Conservation (phyloP, 2,329 filamentous ascomycete species). For the Xylariaceae sp. region DNA sequence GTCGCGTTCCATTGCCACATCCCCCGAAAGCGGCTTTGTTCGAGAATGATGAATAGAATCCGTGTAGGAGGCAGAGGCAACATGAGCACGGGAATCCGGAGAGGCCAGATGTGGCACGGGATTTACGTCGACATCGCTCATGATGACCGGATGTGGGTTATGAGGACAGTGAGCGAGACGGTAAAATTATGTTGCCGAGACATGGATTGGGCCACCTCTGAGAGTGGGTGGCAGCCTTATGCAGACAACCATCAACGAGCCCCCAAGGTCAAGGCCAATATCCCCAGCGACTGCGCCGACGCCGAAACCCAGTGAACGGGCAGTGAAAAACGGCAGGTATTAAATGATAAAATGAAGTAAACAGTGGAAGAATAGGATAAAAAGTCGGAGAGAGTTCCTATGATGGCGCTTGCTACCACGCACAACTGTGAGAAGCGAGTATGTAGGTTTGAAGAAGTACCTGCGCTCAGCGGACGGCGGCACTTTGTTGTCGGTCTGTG, state of each 20-base stretch:
- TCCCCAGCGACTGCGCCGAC: neutral
- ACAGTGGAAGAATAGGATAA: neutral
- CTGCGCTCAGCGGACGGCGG: no score
- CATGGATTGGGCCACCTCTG: constrained; percentile 30
- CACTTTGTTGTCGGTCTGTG: no score
- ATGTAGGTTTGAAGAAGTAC: neutral
- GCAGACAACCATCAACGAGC: constrained; percentile 13
- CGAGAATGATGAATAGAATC: constrained; percentile 19
- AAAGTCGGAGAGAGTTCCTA: neutral
- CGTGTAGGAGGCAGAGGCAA: constrained; percentile 11
- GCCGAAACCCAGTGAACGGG: neutral
- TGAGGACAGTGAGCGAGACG: constrained; percentile 17
- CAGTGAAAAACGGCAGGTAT: neutral
- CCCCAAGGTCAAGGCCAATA: neutral
- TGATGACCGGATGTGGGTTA: constrained; percentile 18
- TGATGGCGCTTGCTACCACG: no score
- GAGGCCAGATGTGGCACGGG: constrained; percentile 22
- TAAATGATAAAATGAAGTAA: neutral
- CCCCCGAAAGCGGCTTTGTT: constrained; percentile 26
- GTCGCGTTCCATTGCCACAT: constrained; percentile 41
- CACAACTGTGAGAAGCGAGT: no score
- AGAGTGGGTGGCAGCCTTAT: constrained; percentile 26
- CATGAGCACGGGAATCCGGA: constrained; percentile 13
- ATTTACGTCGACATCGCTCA: constrained; percentile 25
- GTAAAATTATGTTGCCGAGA: constrained; percentile 30